Evolutionary conservation across 306 rosid genomes (phyloP).

Genomic region (Prunus mongolica): DNA sequence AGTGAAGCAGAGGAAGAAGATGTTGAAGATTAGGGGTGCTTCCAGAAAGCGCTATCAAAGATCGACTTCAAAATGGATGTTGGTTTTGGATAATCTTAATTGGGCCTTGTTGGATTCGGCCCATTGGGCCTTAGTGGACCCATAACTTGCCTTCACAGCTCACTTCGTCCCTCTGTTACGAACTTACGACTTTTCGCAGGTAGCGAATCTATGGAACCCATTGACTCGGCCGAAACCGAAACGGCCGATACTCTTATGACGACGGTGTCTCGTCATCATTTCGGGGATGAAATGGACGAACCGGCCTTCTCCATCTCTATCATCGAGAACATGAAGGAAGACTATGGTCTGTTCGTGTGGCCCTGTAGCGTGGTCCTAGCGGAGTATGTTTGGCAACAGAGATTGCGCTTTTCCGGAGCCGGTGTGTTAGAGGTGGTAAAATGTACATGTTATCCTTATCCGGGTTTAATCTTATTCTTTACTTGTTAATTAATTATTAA

Average conservation of each 20-base stretch:
- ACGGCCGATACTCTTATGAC: slow-evolving; percentile 35
- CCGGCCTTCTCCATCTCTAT: slow-evolving; percentile 49
- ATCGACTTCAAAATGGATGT: neutral
- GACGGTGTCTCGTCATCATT: slow-evolving; percentile 54
- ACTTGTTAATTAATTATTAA: neutral
- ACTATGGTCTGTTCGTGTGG: slow-evolving; percentile 85
- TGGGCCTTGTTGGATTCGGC: neutral
- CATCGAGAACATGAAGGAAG: slow-evolving; percentile 80
- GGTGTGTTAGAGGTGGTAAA: slow-evolving; percentile 57
- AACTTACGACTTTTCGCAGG: too few relatives aligned
- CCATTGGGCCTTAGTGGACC: neutral
- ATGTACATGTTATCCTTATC: neutral
- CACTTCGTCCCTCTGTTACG: neutral
- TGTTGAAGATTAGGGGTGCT: slow-evolving; percentile 5
- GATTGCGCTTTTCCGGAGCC: slow-evolving; percentile 51
- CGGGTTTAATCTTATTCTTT: neutral
- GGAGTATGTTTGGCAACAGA: slow-evolving; percentile 88
- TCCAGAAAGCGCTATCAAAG: slow-evolving; percentile 23
- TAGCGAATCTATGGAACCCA: slow-evolving; percentile 29
- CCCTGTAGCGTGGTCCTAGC: slow-evolving; percentile 74
- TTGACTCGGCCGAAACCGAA: slow-evolving; percentile 9
- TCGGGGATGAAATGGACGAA: slow-evolving; percentile 34
- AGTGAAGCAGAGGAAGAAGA: neutral
- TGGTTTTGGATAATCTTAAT: neutral
- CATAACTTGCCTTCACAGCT: neutral